A percentile compares a stretch with the other conserved stretches of the same genome.
Conservation (phyloP, 2,329 filamentous ascomycete genomes). For the Botrytis cinerea region DNA sequence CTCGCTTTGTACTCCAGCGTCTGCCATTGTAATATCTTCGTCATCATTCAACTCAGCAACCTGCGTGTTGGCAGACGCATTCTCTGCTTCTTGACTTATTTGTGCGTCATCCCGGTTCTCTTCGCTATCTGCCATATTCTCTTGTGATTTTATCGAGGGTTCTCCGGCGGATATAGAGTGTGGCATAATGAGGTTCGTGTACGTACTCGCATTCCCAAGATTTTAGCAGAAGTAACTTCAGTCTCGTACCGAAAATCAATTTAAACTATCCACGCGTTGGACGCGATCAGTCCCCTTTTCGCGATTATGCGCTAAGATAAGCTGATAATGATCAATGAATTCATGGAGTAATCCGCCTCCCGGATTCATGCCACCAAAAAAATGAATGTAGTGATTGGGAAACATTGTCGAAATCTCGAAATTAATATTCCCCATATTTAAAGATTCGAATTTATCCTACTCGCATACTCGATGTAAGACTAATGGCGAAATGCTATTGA, state of each 20-base stretch:
- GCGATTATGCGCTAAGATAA: constrained; percentile 22
- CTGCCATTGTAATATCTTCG: constrained; percentile 38
- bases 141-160: constrained; percentile 41
- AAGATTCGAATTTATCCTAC: neutral
- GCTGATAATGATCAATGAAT: constrained; percentile 13
- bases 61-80: constrained; percentile 24
- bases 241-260: constrained; percentile 18
- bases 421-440: neutral
- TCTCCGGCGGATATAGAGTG: constrained; percentile 47
- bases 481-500: neutral
- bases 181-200: constrained; percentile 44
- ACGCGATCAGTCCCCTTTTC: constrained; percentile 15
- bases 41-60: constrained; percentile 27
- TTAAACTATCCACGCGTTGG: constrained; percentile 17
- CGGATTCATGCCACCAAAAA: neutral
- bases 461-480: neutral
- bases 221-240: neutral
- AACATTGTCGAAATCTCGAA: neutral
- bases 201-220: neutral
- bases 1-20: constrained; percentile 27
- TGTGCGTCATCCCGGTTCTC: constrained; percentile 38
- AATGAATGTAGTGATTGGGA: neutral
- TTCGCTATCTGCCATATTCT: constrained; percentile 41
- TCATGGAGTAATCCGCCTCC: neutral
- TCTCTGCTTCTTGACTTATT: constrained; percentile 22